Conservation (phyloP, 371 early-diverging fungal genomes). For the Mortierella sp. region DNA sequence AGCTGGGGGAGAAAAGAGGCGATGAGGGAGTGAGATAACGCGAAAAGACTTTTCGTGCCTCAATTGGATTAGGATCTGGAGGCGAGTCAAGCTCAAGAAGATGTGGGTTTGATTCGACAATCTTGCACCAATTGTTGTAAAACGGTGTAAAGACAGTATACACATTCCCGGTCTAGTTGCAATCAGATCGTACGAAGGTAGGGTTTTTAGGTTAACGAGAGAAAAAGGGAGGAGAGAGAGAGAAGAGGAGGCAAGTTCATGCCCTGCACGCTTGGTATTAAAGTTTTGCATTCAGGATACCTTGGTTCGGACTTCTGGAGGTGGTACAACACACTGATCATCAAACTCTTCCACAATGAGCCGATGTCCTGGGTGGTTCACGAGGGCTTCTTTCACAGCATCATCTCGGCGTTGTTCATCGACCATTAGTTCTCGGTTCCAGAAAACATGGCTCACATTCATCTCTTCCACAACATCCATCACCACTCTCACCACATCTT, state of each 20-base stretch:
- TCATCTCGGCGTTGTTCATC: conserved; percentile 49
- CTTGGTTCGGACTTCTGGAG: conserved; percentile 58
- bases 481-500: conserved; percentile 28
- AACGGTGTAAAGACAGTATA: conserved; percentile 58
- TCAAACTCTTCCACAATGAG: conserved; percentile 50
- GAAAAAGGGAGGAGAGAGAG: not conserved
- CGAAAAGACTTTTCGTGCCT: conserved; percentile 22
- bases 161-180: conserved; percentile 47
- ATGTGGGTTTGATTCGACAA: conserved; percentile 35
- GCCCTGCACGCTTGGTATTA: no score
- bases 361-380: conserved; percentile 1
- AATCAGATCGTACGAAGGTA: conserved; percentile 1
- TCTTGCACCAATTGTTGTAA: conserved; percentile 54
- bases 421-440: conserved; percentile 37
- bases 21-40: conserved; percentile 40
- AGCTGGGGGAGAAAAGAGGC: conserved; percentile 52
- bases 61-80: conserved; percentile 25
- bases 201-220: conserved; percentile 3
- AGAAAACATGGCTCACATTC: conserved; percentile 44
- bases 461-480: conserved; percentile 18
- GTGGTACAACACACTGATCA: conserved; percentile 66
- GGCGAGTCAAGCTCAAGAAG: conserved; percentile 26
- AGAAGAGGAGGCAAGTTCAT: no score
- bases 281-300: conserved; percentile 10
- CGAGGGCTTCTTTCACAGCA: conserved; percentile 15